phyloP scores from a whole-genome alignment of 306 rosid genomes.

The Oemleria cerasiformis region DNA sequence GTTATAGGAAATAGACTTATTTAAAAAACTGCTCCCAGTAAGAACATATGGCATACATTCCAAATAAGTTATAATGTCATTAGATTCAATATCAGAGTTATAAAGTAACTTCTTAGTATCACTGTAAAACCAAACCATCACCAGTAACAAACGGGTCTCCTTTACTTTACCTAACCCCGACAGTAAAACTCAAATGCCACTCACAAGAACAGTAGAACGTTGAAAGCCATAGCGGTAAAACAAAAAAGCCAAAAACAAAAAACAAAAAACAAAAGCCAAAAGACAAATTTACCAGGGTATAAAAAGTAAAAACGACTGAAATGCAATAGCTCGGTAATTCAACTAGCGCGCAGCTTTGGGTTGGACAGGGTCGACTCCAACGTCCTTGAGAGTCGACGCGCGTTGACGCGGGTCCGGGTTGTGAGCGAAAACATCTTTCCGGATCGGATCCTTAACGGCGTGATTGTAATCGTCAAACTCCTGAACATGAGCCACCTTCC shows the following conservation, averaged over 20 bases:
- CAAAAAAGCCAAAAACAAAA: background rate
- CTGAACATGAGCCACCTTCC: slow-evolving; percentile 76
- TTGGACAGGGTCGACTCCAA: slow-evolving; percentile 50
- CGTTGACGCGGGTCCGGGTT: background rate
- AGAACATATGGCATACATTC: too few species aligned
- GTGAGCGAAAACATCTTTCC: slow-evolving; percentile 45
- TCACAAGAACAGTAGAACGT: background rate
- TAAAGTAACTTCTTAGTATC: too few species aligned
- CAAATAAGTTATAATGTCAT: too few species aligned
- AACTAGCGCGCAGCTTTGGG: background rate
- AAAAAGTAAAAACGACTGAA: too few species aligned
- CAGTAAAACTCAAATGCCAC: background rate
- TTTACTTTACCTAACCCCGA: background rate
- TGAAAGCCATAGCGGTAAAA: background rate
- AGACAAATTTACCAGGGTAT: background rate
- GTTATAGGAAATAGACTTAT: too few species aligned
- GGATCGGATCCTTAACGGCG: slow-evolving; percentile 30
- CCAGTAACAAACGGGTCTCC: too few species aligned
- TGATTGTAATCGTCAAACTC: slow-evolving; percentile 37
- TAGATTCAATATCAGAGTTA: too few species aligned
- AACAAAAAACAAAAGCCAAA: background rate
- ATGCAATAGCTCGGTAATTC: too few species aligned
- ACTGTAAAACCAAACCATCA: too few species aligned
- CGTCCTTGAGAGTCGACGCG: slow-evolving; percentile 47
- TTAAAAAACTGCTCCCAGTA: too few species aligned